Evolutionary conservation across 129 eudicot genomes (phyloP).

Genomic region (Cynara cardunculus): DNA sequence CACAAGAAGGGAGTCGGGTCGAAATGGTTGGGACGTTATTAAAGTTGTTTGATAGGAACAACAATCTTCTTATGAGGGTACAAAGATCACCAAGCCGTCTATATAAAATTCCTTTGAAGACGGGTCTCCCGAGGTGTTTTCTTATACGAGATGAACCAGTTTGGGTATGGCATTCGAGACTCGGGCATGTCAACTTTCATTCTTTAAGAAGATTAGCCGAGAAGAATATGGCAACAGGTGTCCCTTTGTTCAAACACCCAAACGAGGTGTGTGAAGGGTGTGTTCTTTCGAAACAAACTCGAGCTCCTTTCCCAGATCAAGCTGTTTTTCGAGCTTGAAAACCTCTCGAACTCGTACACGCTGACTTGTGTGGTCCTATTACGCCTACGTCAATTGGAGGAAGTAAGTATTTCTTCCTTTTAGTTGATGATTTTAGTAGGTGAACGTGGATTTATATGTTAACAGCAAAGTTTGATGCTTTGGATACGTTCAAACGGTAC

Average conservation of each 20-base stretch:
- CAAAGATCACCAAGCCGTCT: not conserved
- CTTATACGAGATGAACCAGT: no score
- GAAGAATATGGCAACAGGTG: no score
- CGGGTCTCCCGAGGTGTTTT: not conserved
- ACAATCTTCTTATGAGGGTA: not conserved
- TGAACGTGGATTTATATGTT: no score
- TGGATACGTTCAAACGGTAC: no score
- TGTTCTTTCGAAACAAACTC: not conserved
- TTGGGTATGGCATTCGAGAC: not conserved
- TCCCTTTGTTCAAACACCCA: no score
- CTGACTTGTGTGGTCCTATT: no score
- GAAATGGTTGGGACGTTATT: not conserved
- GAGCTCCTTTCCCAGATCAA: not conserved
- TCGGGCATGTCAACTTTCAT: not conserved
- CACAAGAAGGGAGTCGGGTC: not conserved
- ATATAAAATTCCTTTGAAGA: not conserved
- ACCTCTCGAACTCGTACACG: no score
- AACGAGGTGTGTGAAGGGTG: no score
- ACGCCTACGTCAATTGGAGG: no score
- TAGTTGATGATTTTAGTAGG: no score
- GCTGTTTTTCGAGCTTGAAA: not conserved
- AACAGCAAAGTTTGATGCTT: no score
- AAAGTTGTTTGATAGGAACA: not conserved
- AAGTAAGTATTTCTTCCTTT: no score
- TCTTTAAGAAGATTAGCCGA: not conserved